Base-by-base conservation (phyloP, 306 rosid species). In the Quercus agrifolia region DNA sequence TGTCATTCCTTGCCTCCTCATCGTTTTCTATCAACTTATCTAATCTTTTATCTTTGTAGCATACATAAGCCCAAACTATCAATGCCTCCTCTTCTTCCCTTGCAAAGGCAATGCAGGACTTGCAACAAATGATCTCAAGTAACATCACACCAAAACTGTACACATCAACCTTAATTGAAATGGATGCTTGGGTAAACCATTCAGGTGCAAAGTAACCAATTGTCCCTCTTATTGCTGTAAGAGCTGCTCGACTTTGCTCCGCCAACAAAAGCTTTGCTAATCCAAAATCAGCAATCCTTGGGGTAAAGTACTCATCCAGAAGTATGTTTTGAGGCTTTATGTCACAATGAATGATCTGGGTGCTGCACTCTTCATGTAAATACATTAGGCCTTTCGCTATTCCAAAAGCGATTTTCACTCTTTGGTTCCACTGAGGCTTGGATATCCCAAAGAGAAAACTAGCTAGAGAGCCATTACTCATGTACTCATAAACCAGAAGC, bases 221-320 rank as follows among this genome's bases (percentile, higher is more conserved):
- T 9, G 83, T 85, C 49, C 88, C 88, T 74, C 85, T 85, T 18
- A 78, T 28, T 2, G 20, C 51, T 3, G 88, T 58, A 33, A 23
- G 68, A 51, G 78, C 75, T 51, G 78, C 73, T 20, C 64, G 57
- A 27, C 75, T 51, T 85, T 78, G 85, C 19, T 81, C 88, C 0
- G 55, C 56, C 68, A 78, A 7, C 77, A 81, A 38, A 18, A 78
- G 79, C 85, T 85, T 85, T 7, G 76, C 78, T 20, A 81, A 71
- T 59, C 88, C 81, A 27, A 85, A 85, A 71, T 85, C 81, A 1
- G 82, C 73, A 27, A 82, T 82, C 69, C 76, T 77, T 5, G 76
- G 72, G 0, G 79, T 66, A 56, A 82, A 66, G 11, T 33, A 38
- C 46, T 71, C 75, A 12, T 77, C 82, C 1, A 82, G 12, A 27